phyloP scores from a whole-genome alignment of 768 basidiomycete species.

The Suillus bovinus region DNA sequence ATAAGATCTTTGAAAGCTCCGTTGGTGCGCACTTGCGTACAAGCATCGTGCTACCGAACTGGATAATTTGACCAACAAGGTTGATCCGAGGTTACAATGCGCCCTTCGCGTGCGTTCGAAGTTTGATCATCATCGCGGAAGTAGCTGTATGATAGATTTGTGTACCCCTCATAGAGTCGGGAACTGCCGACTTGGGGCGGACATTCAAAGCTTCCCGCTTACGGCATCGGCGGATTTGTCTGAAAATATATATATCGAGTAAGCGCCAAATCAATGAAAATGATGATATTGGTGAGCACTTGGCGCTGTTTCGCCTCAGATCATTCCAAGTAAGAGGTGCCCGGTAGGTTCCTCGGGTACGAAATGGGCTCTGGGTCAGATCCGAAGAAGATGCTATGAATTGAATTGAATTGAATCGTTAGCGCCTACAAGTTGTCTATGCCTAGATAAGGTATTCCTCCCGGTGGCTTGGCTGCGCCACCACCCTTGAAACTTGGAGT shows the following conservation, averaged over 20 bases:
- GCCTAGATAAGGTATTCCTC: too few relatives aligned
- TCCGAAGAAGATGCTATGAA: neutral
- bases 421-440: too few relatives aligned
- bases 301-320: too few relatives aligned
- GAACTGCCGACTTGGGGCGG: neutral
- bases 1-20: neutral
- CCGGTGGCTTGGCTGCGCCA: neutral
- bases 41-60: neutral
- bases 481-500: neutral
- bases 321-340: too few relatives aligned
- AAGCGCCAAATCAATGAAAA: neutral
- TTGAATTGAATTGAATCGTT: too few relatives aligned
- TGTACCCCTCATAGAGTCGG: too few relatives aligned
- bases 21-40: too few relatives aligned
- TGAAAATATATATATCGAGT: neutral
- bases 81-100: slow-evolving; percentile 3
- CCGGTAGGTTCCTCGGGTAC: neutral
- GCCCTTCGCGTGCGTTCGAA: neutral
- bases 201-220: too few relatives aligned
- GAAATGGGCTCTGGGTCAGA: neutral
- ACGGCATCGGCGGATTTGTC: neutral
- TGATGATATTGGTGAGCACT: neutral
- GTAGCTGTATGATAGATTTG: too few relatives aligned
- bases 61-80: neutral
- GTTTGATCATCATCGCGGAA: too few relatives aligned